Evolutionary conservation across 768 basidiomycete species (phyloP), one percentile per base, ranked within the genome.

Genomic region (Thelephora ganbajun): DNA sequence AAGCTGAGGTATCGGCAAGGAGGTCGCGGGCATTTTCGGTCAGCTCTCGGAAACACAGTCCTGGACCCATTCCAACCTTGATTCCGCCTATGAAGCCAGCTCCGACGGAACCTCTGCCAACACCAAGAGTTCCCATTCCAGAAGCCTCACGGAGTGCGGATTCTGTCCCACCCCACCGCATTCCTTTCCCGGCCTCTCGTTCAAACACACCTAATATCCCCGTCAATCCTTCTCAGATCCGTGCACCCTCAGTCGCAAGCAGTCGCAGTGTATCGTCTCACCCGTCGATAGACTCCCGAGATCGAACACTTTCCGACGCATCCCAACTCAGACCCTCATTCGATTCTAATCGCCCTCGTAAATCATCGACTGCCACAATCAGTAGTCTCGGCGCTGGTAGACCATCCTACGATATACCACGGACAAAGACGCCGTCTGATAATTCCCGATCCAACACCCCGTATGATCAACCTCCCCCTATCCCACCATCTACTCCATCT

Each of bases 221-320:
- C 7, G 39, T 41, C 39, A 14, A 14, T 14, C 39, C 16, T 11
- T 41, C 39, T 14, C 39, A 14, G 18, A 41, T 53, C 36, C 56
- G 57, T 33, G 45, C 54, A 14, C 57, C 56, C 1, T 58, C 68
- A 22, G 49, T 50, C 44, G 57, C 55, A 3, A 54, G 57, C 49
- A 49, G 46, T 43, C 54, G 39, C 39, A 41, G 39, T 14, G 39
- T 9, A 41, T 16, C 18, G 7, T 41, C 39, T 4, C 39, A 54
- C 34, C 51, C 56, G 6, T 48, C 53, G 5, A 39, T 49, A 13
- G 48, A 52, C 7, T 45, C 44, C 7, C 51, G 54, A 5, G 23
- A 48, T 41, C 22, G 54, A 18, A 45, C 51, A 39, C 50, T 54
- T 7, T 52, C 48, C 39, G 42, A 35, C 44, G 44, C 36, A n/a